A percentile compares a stretch with the other conserved stretches of the same genome.
Evolutionary conservation across 805 yeast genomes (phyloP).

Genomic region (Wickerhamiella alocasiicola): DNA sequence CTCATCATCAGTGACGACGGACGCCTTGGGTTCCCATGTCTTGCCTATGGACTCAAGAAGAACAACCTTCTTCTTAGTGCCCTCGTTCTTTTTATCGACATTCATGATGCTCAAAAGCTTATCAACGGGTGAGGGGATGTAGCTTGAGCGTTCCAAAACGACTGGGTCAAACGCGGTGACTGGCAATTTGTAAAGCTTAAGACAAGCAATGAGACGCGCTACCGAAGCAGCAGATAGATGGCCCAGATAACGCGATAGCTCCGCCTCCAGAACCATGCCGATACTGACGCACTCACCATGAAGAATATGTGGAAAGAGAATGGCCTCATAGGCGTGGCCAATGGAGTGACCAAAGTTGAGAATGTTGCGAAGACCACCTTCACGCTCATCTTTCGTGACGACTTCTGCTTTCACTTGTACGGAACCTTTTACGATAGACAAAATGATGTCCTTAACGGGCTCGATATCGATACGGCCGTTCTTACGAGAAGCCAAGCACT

Average conservation of each 20-base stretch:
- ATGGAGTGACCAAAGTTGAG: constrained; percentile 93
- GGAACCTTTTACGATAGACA: constrained; percentile 71
- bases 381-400: constrained; percentile 87
- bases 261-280: constrained; percentile 92
- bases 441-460: constrained; percentile 59
- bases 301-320: constrained; percentile 85
- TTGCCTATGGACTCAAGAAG: constrained; percentile 73
- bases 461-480: constrained; percentile 48
- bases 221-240: constrained; percentile 86
- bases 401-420: constrained; percentile 87
- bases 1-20: constrained; percentile 68
- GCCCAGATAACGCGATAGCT: constrained; percentile 83
- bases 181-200: constrained; percentile 79
- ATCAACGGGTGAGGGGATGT: constrained; percentile 66
- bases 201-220: constrained; percentile 71
- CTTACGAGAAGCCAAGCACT: constrained; percentile 43
- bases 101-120: constrained; percentile 72
- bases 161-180: constrained; percentile 59
- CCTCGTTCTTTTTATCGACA: constrained; percentile 93
- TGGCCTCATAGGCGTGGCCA: constrained; percentile 98
- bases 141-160: constrained; percentile 55
- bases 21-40: constrained; percentile 81
- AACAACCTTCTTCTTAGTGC: constrained; percentile 77
- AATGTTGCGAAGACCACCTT: constrained; percentile 83
- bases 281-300: constrained; percentile 99